These are phyloP conservation scores for Chenopodium album DNA, from an alignment of 148 eudicot species.

Conservation along the genomic window DNA sequence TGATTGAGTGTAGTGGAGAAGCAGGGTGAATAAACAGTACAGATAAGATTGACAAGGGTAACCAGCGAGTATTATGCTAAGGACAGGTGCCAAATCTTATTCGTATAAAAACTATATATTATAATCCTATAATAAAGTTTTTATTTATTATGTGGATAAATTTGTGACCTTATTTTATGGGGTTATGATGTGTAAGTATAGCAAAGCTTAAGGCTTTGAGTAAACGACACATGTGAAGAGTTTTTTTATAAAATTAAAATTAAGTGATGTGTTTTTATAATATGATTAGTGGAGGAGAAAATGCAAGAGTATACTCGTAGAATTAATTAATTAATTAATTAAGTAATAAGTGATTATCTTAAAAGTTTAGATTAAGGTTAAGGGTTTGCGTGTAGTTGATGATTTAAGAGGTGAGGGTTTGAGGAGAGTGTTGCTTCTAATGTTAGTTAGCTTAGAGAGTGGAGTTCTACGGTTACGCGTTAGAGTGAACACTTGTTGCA, in stretches of 20 bases:
- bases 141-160: background rate
- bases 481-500: background rate
- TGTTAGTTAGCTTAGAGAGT: background rate
- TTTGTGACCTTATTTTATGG: background rate
- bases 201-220: background rate
- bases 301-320: background rate
- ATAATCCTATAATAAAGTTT: background rate
- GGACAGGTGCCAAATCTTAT: conserved; percentile 15
- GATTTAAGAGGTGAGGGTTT: background rate
- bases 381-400: conserved; percentile 3
- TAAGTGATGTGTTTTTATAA: background rate
- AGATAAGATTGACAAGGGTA: conserved; percentile 7
- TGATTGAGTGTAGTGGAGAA: background rate
- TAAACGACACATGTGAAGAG: conserved; percentile 1
- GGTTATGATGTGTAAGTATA: background rate
- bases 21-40: background rate
- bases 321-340: no score
- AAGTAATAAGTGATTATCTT: background rate
- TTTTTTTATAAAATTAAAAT: background rate
- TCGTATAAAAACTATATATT: background rate
- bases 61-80: background rate
- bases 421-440: background rate
- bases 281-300: background rate
- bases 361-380: background rate
- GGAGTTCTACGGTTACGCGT: conserved; percentile 6